Percentiles rank a stretch among this genome's conserved stretches.
These are phyloP conservation scores for Spathaspora sp. DNA, from an alignment of 805 yeast species.

Conservation along the genomic window DNA sequence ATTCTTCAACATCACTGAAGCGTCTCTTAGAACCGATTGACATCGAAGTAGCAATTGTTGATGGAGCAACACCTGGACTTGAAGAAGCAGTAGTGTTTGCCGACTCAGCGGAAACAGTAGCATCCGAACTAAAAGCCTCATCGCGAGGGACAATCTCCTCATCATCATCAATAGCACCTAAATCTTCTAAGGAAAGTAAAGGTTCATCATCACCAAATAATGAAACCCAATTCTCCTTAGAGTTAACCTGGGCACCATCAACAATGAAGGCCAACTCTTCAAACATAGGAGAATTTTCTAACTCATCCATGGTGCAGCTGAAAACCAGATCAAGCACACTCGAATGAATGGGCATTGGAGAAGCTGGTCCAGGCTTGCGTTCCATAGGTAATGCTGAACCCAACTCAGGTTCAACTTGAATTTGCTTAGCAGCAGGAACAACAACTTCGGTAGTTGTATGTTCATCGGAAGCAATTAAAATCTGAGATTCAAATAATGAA, in stretches of 20 bases:
- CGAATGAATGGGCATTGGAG: constrained; percentile 53
- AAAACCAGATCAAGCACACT: constrained; percentile 52
- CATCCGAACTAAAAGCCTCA: constrained; percentile 11
- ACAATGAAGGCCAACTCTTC: constrained; percentile 47
- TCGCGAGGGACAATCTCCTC: constrained; percentile 7
- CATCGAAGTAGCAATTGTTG: not conserved
- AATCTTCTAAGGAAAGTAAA: constrained; percentile 5
- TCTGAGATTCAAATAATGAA: constrained; percentile 23
- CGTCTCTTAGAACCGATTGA: constrained; percentile 12
- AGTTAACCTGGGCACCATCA: constrained; percentile 35
- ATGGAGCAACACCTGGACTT: constrained; percentile 2
- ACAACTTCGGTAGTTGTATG: constrained; percentile 1
- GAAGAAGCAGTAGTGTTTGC: constrained; percentile 2
- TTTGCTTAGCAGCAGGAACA: not conserved
- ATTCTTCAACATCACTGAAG: constrained; percentile 22
- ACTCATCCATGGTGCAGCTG: constrained; percentile 33
- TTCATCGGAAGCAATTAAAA: constrained; percentile 12
- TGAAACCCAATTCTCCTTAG: constrained; percentile 58
- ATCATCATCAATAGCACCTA: constrained; percentile 6
- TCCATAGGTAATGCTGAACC: constrained; percentile 2
- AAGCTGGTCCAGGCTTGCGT: constrained; percentile 7
- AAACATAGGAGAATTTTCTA: constrained; percentile 56
- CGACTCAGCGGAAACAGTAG: constrained; percentile 4
- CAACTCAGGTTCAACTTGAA: constrained; percentile 2
- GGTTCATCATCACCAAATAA: constrained; percentile 38